Evolutionary conservation across 1,284 basidiomycete species (phyloP).

Genomic region (Amylostereum areolatum): DNA sequence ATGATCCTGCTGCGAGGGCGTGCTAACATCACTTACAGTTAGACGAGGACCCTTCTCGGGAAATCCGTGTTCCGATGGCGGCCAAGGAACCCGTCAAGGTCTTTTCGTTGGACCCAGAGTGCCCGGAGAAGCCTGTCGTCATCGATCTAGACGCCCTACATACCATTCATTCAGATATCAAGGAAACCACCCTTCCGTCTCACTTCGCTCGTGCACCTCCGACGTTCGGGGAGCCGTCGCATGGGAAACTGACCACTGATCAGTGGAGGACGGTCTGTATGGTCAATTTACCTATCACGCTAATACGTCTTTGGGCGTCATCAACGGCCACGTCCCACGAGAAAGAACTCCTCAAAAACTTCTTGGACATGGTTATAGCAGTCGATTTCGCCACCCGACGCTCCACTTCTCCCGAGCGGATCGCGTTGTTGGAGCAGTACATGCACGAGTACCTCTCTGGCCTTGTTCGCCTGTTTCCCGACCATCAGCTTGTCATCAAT

Average conservation of each 20-base stretch:
- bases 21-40: too few species aligned
- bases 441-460: not conserved
- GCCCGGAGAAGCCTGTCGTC: not conserved
- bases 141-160: not conserved
- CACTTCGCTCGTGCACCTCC: slow-evolving; percentile 7
- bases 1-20: too few species aligned
- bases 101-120: too few species aligned
- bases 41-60: too few species aligned
- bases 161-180: slow-evolving; percentile 1
- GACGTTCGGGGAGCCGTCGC: slow-evolving; percentile 1
- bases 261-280: slow-evolving; percentile 8
- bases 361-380: slow-evolving; percentile 6
- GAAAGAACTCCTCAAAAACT: slow-evolving; percentile 1
- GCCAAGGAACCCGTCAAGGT: too few species aligned
- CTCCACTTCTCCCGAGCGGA: not conserved
- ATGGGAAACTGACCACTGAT: slow-evolving; percentile 13
- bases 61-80: too few species aligned
- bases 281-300: slow-evolving; percentile 10
- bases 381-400: not conserved
- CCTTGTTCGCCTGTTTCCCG: not conserved
- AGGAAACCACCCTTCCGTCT: slow-evolving; percentile 5
- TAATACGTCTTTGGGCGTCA: slow-evolving; percentile 7
- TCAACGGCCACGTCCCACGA: not conserved
- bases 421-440: too few species aligned
- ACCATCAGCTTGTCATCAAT: not conserved